These are phyloP conservation scores for Lentinula aciculospora DNA, from an alignment of 768 basidiomycete genomes.

Conservation along the genomic window DNA sequence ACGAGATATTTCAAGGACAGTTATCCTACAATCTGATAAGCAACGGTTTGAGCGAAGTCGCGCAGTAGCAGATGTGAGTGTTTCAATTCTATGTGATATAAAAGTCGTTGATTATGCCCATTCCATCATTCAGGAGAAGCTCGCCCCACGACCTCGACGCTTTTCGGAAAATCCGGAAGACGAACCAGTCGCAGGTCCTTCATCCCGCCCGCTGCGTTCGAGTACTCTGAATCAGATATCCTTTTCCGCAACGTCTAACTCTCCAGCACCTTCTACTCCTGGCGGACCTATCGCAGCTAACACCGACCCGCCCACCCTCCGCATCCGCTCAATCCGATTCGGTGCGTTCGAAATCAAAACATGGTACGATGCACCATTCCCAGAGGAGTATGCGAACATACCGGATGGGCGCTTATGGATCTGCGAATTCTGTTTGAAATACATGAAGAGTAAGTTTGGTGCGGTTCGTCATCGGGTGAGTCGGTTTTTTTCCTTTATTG, in stretches of 20 bases:
- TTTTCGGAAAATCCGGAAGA: conserved; percentile 15
- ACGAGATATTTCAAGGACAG: conserved; percentile 68
- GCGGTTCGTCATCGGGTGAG: conserved; percentile 81
- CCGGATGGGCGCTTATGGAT: conserved; percentile 93
- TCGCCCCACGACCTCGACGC: conserved; percentile 32
- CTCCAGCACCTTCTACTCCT: conserved; percentile 37
- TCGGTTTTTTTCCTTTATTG: conserved; percentile 11
- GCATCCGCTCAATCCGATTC: conserved; percentile 86
- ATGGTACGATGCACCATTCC: conserved; percentile 99
- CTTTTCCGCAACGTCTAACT: conserved; percentile 29
- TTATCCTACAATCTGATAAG: conserved; percentile 56
- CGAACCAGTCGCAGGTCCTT: conserved; percentile 41
- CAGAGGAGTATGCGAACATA: conserved; percentile 91
- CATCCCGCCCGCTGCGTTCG: conserved; percentile 60
- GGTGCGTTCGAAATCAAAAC: conserved; percentile 92
- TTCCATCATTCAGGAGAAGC: conserved; percentile 39
- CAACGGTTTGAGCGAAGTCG: conserved; percentile 69
- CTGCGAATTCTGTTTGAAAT: conserved; percentile 97
- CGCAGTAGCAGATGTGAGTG: conserved; percentile 65
- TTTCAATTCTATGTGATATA: conserved; percentile 8
- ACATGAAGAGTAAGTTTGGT: conserved; percentile 92
- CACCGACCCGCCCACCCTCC: conserved; percentile 33
- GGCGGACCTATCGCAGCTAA: conserved; percentile 23
- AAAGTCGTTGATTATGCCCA: conserved; percentile 1
- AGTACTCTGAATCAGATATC: conserved; percentile 37